These are phyloP conservation scores for Heimioporus sp. DNA, from an alignment of 768 basidiomycete genomes.

Conservation along the genomic window DNA sequence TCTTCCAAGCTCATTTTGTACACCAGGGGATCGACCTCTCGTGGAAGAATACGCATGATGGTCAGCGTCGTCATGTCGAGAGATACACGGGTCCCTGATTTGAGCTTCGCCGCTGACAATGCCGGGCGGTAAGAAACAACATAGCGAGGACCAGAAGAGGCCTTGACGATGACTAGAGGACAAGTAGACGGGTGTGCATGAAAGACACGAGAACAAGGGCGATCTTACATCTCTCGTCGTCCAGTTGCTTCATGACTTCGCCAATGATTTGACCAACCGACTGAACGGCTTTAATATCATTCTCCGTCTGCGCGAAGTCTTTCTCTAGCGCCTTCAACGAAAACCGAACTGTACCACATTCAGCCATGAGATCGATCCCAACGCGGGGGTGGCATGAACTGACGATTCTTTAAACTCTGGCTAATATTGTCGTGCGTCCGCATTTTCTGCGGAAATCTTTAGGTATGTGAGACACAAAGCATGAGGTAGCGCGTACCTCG, in stretches of 20 bases:
- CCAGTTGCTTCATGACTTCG: conserved; percentile 97
- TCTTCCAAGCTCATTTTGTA: conserved; percentile 99
- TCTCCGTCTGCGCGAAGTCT: conserved; percentile 92
- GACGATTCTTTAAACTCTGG: conserved; percentile 87
- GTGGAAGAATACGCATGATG: conserved; percentile 96
- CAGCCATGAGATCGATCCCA: background rate
- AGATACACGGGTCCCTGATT: conserved; percentile 91
- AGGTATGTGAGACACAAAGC: background rate
- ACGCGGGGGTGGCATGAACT: conserved; percentile 28
- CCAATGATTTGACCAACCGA: conserved; percentile 99
- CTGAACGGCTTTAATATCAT: conserved; percentile 98
- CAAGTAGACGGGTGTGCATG: background rate
- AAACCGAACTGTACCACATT: conserved; percentile 68
- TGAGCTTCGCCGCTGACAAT: conserved; percentile 88
- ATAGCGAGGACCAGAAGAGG: conserved; percentile 96
- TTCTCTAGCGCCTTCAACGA: conserved; percentile 88
- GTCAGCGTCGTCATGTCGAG: conserved; percentile 99
- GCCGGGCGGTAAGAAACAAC: conserved; percentile 96
- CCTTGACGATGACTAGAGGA: conserved; percentile 89
- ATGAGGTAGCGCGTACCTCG: conserved; percentile 46
- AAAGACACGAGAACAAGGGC: background rate
- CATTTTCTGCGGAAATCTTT: conserved; percentile 73
- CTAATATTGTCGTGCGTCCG: conserved; percentile 84
- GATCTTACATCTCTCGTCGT: conserved; percentile 90
- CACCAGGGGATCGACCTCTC: conserved; percentile 96